Conservation (phyloP, 2,329 filamentous ascomycete species). For the Arthroderma uncinatum region DNA sequence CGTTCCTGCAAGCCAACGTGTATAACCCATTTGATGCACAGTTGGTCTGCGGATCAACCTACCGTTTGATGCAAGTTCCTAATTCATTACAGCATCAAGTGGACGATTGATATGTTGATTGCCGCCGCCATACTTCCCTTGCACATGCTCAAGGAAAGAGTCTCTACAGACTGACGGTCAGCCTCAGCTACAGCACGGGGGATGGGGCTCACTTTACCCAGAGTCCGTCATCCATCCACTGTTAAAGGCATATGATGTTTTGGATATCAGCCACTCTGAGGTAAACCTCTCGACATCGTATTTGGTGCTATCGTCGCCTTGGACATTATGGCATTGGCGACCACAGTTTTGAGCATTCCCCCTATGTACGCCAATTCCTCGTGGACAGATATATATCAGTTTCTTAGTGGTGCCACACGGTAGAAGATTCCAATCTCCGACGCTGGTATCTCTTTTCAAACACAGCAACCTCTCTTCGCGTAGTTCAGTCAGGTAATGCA, state of each 20-base stretch:
- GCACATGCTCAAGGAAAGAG: neutral
- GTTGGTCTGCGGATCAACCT: too few species aligned
- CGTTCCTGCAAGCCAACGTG: too few species aligned
- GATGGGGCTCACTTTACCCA: constrained; percentile 8
- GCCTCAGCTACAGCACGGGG: neutral
- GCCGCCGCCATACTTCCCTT: neutral
- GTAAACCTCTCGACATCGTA: constrained; percentile 5
- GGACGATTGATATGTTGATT: too few species aligned
- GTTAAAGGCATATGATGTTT: neutral
- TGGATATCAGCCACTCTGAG: neutral
- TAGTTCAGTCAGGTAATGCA: constrained; percentile 5
- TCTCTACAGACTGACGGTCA: neutral
- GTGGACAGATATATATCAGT: constrained; percentile 11
- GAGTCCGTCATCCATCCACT: constrained; percentile 9
- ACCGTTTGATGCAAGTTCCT: too few species aligned
- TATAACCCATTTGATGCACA: too few species aligned
- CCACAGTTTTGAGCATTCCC: constrained; percentile 5
- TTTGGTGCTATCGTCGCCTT: neutral
- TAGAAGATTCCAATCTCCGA: neutral
- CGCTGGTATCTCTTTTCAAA: neutral
- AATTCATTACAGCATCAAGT: too few species aligned
- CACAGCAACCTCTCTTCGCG: neutral
- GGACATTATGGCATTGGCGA: constrained; percentile 9
- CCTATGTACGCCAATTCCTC: constrained; percentile 6
- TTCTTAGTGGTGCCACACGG: neutral